phyloP scores from a whole-genome alignment of 2,329 filamentous ascomycete species.

The Apiospora sp. region DNA sequence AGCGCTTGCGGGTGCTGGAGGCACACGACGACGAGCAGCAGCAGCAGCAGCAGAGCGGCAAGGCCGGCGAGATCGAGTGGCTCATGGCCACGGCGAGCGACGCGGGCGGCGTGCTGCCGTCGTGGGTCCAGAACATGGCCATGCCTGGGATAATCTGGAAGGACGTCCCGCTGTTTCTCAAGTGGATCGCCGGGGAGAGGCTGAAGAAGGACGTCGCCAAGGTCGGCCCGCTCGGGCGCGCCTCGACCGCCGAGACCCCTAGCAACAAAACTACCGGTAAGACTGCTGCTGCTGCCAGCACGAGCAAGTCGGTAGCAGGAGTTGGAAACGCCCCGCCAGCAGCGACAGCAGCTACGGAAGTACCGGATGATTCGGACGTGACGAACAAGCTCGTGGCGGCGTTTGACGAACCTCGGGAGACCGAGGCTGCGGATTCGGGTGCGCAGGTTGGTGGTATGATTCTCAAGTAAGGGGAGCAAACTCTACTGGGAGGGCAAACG shows the following conservation, averaged over 20 bases:
- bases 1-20: constrained; percentile 60
- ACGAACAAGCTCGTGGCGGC: constrained; percentile 3
- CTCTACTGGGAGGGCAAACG: neutral
- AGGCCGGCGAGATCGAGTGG: constrained; percentile 66
- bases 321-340: neutral
- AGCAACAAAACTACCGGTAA: neutral
- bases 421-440: constrained; percentile 1
- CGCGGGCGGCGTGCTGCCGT: constrained; percentile 71
- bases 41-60: constrained; percentile 3
- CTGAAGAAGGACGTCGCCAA: constrained; percentile 30
- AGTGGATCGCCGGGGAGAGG: constrained; percentile 63
- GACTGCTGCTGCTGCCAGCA: neutral
- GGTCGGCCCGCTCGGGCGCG: neutral
- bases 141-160: constrained; percentile 71
- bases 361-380: neutral
- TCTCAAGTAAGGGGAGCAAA: neutral
- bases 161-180: constrained; percentile 74
- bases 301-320: neutral
- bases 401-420: neutral
- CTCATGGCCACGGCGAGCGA: constrained; percentile 80
- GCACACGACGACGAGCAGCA: constrained; percentile 25
- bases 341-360: neutral
- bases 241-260: neutral
- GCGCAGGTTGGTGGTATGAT: neutral
- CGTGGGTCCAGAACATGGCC: constrained; percentile 70